phyloP scores from a whole-genome alignment of 352 stramenopile species.

The Thalassiosira mediterranea region DNA sequence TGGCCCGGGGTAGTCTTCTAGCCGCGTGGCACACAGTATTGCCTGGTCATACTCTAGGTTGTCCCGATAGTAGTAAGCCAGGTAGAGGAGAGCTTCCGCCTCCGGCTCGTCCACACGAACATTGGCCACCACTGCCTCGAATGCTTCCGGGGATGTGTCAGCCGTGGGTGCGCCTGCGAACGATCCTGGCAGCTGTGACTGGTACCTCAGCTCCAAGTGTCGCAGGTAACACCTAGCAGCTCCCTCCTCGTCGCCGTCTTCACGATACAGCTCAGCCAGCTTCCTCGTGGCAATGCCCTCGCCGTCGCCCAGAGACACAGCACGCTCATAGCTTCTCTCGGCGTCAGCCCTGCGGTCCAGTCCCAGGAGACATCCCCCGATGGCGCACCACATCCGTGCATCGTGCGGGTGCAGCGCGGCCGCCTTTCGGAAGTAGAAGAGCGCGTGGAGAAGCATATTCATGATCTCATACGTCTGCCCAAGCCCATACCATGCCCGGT shows the following conservation, averaged over 20 bases:
- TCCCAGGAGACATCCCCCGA: slow-evolving; percentile 85
- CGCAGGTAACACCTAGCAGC: slow-evolving; percentile 79
- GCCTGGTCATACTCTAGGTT: slow-evolving; percentile 74
- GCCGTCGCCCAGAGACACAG: slow-evolving; percentile 72
- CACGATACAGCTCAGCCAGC: slow-evolving; percentile 73
- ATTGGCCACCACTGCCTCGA: slow-evolving; percentile 64
- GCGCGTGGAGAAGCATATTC: slow-evolving; percentile 96
- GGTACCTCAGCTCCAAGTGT: slow-evolving; percentile 77
- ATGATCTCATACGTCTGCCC: slow-evolving; percentile 98
- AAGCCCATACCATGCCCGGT: slow-evolving; percentile 97
- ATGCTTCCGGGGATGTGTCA: slow-evolving; percentile 34
- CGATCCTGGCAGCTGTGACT: slow-evolving; percentile 41
- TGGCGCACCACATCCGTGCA: slow-evolving; percentile 96
- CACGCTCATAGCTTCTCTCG: slow-evolving; percentile 77
- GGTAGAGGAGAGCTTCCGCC: slow-evolving; percentile 78
- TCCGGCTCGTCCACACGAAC: slow-evolving; percentile 74
- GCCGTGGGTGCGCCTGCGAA: slow-evolving; percentile 18
- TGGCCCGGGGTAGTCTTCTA: slow-evolving; percentile 82
- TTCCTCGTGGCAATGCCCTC: slow-evolving; percentile 82
- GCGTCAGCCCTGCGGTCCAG: slow-evolving; percentile 71
- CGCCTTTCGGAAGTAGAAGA: slow-evolving; percentile 99
- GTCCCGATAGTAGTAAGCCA: slow-evolving; percentile 76
- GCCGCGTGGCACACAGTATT: slow-evolving; percentile 65
- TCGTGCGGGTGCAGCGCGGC: slow-evolving; percentile 94
- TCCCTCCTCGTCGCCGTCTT: slow-evolving; percentile 73